Evolutionary conservation across 2,329 filamentous ascomycete genomes (phyloP).

Genomic region (Neocatenulostroma microsporum): DNA sequence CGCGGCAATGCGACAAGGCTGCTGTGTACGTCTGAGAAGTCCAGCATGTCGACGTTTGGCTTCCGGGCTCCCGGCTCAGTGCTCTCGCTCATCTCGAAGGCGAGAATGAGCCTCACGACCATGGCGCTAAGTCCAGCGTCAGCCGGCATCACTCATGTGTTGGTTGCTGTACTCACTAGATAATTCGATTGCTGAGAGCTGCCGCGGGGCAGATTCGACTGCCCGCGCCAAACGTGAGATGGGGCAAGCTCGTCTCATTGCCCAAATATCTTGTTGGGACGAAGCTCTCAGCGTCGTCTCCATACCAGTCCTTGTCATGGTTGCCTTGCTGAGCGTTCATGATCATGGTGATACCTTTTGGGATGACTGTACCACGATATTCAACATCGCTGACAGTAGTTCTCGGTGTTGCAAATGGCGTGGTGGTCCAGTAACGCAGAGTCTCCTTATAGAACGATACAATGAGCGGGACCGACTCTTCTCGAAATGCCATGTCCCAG

Average conservation of each 20-base stretch:
- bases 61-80: background rate
- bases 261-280: background rate
- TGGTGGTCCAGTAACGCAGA: conserved; percentile 1
- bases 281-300: background rate
- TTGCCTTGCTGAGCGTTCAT: conserved; percentile 4
- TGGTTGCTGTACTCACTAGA: too few relatives aligned
- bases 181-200: conserved; percentile 1
- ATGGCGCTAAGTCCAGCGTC: too few relatives aligned
- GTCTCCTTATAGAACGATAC: conserved; percentile 3
- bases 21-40: conserved; percentile 1
- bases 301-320: conserved; percentile 2
- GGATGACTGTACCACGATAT: background rate
- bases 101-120: background rate
- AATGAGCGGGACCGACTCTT: conserved; percentile 3
- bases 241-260: background rate
- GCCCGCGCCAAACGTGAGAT: conserved; percentile 2
- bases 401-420: conserved; percentile 3
- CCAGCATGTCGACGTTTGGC: background rate
- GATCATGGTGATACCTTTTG: conserved; percentile 5
- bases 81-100: conserved; percentile 1
- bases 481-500: conserved; percentile 2
- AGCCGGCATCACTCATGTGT: too few relatives aligned
- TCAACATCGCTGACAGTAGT: background rate
- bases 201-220: conserved; percentile 3
- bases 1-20: background rate